Conservation (phyloP, 768 basidiomycete species). For the Tephrocybe sp. region DNA sequence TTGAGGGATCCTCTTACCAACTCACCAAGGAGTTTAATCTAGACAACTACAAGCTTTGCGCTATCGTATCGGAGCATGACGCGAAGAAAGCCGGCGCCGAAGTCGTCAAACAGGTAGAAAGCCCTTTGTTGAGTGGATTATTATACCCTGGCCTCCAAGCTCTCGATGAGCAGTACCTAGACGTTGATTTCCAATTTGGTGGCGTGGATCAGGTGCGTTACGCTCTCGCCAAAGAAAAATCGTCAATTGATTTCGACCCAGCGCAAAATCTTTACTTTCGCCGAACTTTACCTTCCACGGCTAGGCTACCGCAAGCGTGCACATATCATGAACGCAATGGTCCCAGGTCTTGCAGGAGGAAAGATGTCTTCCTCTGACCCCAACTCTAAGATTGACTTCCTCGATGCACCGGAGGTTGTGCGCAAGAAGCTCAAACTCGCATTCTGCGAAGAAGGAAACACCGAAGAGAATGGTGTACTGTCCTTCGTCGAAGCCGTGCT, state of each 20-base stretch:
- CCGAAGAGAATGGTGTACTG: conserved; percentile 84
- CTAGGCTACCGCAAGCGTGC: conserved; percentile 93
- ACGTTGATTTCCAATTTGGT: conserved; percentile 95
- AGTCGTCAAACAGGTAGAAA: conserved; percentile 96
- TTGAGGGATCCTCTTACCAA: conserved; percentile 92
- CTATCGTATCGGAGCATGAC: conserved; percentile 93
- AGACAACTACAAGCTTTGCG: conserved; percentile 89
- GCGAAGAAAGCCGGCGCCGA: conserved; percentile 98
- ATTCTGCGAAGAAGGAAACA: conserved; percentile 92
- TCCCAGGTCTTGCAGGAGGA: conserved; percentile 88
- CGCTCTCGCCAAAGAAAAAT: neutral
- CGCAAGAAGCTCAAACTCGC: conserved; percentile 89
- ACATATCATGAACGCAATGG: conserved; percentile 98
- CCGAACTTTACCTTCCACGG: conserved; percentile 90
- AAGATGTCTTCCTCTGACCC: conserved; percentile 99
- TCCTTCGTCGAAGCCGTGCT: conserved; percentile 84
- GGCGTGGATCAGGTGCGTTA: conserved; percentile 88
- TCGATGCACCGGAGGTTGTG: conserved; percentile 80
- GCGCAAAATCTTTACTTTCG: conserved; percentile 99
- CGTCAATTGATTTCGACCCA: conserved; percentile 25
- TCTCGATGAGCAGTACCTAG: conserved; percentile 95
- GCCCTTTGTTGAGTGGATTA: conserved; percentile 84
- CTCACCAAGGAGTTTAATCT: conserved; percentile 88
- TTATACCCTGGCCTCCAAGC: conserved; percentile 97
- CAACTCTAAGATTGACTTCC: conserved; percentile 97